These are phyloP conservation scores for Mycogone perniciosa DNA, from an alignment of 2,329 filamentous ascomycete genomes.

Conservation along the genomic window DNA sequence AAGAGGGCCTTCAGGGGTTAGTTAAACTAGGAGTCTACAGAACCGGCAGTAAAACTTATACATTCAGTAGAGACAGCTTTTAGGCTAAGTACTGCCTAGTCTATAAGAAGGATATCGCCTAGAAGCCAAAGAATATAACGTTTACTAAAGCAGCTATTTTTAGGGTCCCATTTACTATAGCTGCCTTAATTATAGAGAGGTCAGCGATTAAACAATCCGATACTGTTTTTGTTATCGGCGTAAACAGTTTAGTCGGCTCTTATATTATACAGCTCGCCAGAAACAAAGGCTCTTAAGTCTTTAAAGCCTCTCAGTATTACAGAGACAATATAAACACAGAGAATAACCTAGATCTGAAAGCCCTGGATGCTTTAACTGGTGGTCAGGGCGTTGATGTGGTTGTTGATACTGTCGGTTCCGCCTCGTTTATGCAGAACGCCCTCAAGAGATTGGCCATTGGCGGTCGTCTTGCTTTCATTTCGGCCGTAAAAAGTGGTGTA, in stretches of 20 bases:
- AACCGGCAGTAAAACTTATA: slow-evolving; percentile 9
- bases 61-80: slow-evolving; percentile 11
- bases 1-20: slow-evolving; percentile 8
- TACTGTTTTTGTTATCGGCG: slow-evolving; percentile 7
- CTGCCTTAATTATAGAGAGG: slow-evolving; percentile 10
- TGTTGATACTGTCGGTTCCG: slow-evolving; percentile 6
- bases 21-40: slow-evolving; percentile 9
- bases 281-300: slow-evolving; percentile 1
- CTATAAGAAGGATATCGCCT: slow-evolving; percentile 2
- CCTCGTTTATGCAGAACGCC: not conserved
- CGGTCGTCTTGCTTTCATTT: slow-evolving; percentile 6
- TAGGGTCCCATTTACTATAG: slow-evolving; percentile 12
- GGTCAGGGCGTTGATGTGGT: slow-evolving; percentile 5
- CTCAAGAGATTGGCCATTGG: slow-evolving; percentile 5
- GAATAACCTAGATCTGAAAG: slow-evolving; percentile 1
- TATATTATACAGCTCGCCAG: slow-evolving; percentile 1
- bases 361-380: slow-evolving; percentile 1
- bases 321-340: slow-evolving; percentile 4
- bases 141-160: slow-evolving; percentile 9
- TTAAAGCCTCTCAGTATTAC: slow-evolving; percentile 4
- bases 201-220: slow-evolving; percentile 4
- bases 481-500: slow-evolving; percentile 1
- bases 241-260: slow-evolving; percentile 5
- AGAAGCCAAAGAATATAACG: slow-evolving; percentile 10
- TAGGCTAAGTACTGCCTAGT: slow-evolving; percentile 11